These are phyloP conservation scores for Acanthamoeba triangularis DNA, from an alignment of 208 protist species.

Conservation along the genomic window DNA sequence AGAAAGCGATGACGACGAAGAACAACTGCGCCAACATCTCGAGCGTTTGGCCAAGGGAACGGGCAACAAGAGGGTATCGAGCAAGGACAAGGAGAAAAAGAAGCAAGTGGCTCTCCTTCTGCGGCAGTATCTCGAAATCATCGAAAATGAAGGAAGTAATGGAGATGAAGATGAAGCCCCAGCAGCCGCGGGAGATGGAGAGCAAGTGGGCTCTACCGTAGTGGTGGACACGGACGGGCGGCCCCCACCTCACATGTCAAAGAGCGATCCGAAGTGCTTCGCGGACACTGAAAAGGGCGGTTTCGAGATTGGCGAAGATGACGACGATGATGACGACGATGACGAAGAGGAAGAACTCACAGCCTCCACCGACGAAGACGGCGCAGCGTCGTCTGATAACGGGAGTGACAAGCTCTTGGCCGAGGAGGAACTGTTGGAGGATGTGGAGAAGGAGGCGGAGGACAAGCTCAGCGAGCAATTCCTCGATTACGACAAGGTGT, in stretches of 20 bases:
- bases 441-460: constrained; percentile 32
- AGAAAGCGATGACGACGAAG: not conserved
- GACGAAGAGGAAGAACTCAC: not conserved
- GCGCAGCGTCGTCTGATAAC: not conserved
- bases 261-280: constrained; percentile 26
- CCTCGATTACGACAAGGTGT: constrained; percentile 39
- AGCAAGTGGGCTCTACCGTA: not conserved
- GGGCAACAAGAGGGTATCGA: not conserved
- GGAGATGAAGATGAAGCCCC: not conserved
- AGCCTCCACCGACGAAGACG: not conserved
- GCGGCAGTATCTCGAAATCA: not conserved
- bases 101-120: not conserved
- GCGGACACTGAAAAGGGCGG: not conserved
- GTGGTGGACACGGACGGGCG: constrained; percentile 1
- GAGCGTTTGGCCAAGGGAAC: not conserved
- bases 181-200: not conserved
- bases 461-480: constrained; percentile 29
- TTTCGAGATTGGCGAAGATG: constrained; percentile 13
- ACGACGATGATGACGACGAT: not conserved
- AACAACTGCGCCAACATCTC: not conserved
- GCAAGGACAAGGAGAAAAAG: not conserved
- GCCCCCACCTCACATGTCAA: not conserved
- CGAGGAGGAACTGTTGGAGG: not conserved
- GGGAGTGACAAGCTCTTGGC: not conserved
- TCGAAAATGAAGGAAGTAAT: not conserved